Evolutionary conservation across 176 grass and related monocot genomes (phyloP), one percentile per base, ranked within the genome.

Genomic region (Oryza glaberrima): DNA sequence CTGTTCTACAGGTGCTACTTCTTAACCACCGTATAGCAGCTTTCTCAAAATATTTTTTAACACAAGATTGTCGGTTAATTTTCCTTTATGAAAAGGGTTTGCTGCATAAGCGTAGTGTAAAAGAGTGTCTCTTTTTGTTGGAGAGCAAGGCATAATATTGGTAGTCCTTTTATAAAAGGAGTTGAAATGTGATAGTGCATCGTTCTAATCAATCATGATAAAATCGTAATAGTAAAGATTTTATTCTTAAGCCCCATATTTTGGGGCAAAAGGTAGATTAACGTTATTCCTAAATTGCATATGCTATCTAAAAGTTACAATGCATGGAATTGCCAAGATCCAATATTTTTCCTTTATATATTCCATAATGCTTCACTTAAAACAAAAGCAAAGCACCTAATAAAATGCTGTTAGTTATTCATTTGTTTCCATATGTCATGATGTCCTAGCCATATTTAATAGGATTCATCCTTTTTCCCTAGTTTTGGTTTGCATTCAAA

Each of bases 351-450:
- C 63, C 14, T 26, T 20, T 58, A 22, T 22, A 47, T 79, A 63
- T 75, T 72, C 74, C 68, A 63, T 15, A 65, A 41, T 63, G 58
- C 83, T 63, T 75, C 66, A 58, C 61, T 87, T 86, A 48, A 28
- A 75, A 70, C 43, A 15, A 69, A 87, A 83, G 48, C 69, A 69
- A 83, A 47, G 75, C 49, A 83, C 45, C 48, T 41, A 38, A 11
- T 72, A 78, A 66, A 35, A 78, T 77, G 49, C 3, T 79, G 48
- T 43, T 20, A 45, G 58, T 78, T 83, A 47, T 75, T 78, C 19
- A 14, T 86, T 73, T 16, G 20, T 74, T 69, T 75, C 47, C 68
- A 63, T 69, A 79, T 83, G 88, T 83, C 84, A 86, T 17, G 17
- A 54, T n/a, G 56, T 63, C 20, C 61, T 32, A 61, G 69, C 28